phyloP scores from a whole-genome alignment of 441 rosid genomes.

The Hura crepitans region DNA sequence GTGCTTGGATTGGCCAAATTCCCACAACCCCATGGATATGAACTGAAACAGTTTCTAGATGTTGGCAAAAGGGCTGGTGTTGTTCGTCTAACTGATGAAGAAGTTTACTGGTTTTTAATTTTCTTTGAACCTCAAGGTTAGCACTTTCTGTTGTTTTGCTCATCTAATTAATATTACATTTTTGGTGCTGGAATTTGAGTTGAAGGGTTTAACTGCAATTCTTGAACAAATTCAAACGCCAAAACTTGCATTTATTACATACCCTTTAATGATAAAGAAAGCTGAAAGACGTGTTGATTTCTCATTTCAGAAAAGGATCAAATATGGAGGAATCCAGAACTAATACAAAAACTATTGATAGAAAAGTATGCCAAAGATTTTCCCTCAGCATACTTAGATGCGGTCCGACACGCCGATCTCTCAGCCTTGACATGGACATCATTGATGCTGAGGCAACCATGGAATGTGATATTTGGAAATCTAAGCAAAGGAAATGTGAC shows the following conservation, averaged over 20 bases:
- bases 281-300: too few species aligned
- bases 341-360: constrained; percentile 25
- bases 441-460: constrained; percentile 35
- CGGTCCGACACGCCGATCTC: constrained; percentile 32
- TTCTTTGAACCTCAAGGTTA: constrained; percentile 28
- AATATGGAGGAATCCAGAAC: constrained; percentile 24
- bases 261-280: too few species aligned
- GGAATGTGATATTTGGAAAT: constrained; percentile 31
- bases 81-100: constrained; percentile 32
- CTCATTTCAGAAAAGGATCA: constrained; percentile 13
- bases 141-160: background rate
- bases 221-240: too few species aligned
- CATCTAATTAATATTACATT: background rate
- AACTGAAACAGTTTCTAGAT: constrained; percentile 25
- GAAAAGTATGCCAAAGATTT: constrained; percentile 30
- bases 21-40: constrained; percentile 36
- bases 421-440: constrained; percentile 36
- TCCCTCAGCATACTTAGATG: constrained; percentile 26
- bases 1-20: constrained; percentile 34
- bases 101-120: constrained; percentile 31
- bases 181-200: too few species aligned
- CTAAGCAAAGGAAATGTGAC: constrained; percentile 32
- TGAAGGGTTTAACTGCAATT: too few species aligned
- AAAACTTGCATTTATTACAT: too few species aligned
- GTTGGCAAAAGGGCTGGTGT: constrained; percentile 32